Evolutionary conservation across 805 yeast genomes (phyloP).

Genomic region (Yamadazyma endophytica): DNA sequence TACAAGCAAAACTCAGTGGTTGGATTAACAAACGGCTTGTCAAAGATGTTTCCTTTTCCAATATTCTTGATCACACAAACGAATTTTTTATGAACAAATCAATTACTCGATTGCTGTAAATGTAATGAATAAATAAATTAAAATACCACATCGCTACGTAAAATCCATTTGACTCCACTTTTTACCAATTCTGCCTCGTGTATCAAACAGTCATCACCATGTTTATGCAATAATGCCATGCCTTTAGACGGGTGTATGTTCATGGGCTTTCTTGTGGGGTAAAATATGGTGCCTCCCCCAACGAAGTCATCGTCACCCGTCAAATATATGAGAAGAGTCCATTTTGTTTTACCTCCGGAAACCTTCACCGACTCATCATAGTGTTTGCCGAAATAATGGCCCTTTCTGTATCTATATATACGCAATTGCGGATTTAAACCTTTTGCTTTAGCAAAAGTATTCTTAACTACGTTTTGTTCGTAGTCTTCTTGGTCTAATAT

Average conservation of each 20-base stretch:
- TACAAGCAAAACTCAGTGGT: conserved; percentile 59
- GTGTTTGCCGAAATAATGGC: conserved; percentile 59
- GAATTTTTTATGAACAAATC: conserved; percentile 23
- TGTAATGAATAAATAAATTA: conserved; percentile 1
- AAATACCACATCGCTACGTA: conserved; percentile 53
- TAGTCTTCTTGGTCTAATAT: conserved; percentile 24
- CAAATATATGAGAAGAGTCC: conserved; percentile 58
- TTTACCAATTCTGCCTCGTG: conserved; percentile 55
- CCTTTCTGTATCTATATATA: conserved; percentile 49
- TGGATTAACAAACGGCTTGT: conserved; percentile 55
- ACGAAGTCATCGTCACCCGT: conserved; percentile 52
- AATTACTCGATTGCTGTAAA: conserved; percentile 4
- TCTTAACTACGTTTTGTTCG: conserved; percentile 19
- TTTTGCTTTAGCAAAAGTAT: conserved; percentile 32
- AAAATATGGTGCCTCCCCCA: conserved; percentile 61
- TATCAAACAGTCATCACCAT: conserved; percentile 58
- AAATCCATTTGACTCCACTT: conserved; percentile 57
- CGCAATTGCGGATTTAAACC: conserved; percentile 56
- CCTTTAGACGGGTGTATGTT: conserved; percentile 49
- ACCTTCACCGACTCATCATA: conserved; percentile 54
- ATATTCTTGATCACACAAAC: conserved; percentile 17
- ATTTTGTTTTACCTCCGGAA: conserved; percentile 42
- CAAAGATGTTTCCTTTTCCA: conserved; percentile 5
- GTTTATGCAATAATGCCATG: conserved; percentile 58
- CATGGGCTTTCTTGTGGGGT: conserved; percentile 27